Conservation (phyloP, 345 rosid genomes). For the Acer campestre region DNA sequence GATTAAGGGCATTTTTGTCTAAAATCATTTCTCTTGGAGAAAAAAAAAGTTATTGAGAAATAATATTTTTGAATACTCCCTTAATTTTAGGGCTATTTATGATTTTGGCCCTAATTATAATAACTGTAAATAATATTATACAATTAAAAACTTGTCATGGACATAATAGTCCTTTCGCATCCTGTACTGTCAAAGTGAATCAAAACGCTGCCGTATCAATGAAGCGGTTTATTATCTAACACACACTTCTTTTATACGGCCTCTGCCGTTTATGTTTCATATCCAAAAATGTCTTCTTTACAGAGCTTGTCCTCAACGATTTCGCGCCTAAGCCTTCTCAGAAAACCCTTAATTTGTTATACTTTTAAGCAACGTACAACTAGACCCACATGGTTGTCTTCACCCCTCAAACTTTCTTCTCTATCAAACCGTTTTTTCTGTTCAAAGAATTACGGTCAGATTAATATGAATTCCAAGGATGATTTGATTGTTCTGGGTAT, state of each 20-base stretch:
- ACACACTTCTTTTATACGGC: neutral
- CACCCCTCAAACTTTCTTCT: conserved; percentile 27
- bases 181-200: too few species aligned
- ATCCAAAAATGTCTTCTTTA: conserved; percentile 29
- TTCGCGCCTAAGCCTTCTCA: conserved; percentile 45
- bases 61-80: too few species aligned
- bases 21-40: too few species aligned
- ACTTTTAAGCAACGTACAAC: conserved; percentile 7
- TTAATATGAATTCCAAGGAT: conserved; percentile 24
- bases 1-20: too few species aligned
- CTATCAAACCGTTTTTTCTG: conserved; percentile 20
- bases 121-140: too few species aligned
- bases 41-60: too few species aligned
- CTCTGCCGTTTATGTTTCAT: neutral
- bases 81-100: too few species aligned
- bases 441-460: conserved; percentile 13
- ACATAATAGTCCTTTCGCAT: too few species aligned
- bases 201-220: neutral
- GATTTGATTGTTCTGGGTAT: conserved; percentile 86
- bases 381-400: conserved; percentile 8
- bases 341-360: conserved; percentile 27
- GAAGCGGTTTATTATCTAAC: neutral
- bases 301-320: conserved; percentile 38
- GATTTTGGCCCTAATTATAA: too few species aligned
- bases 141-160: too few species aligned